A percentile compares a stretch with the other conserved stretches of the same genome.
Evolutionary conservation across 73 alveolate species (phyloP).

Genomic region (Paramecium caudatum): DNA sequence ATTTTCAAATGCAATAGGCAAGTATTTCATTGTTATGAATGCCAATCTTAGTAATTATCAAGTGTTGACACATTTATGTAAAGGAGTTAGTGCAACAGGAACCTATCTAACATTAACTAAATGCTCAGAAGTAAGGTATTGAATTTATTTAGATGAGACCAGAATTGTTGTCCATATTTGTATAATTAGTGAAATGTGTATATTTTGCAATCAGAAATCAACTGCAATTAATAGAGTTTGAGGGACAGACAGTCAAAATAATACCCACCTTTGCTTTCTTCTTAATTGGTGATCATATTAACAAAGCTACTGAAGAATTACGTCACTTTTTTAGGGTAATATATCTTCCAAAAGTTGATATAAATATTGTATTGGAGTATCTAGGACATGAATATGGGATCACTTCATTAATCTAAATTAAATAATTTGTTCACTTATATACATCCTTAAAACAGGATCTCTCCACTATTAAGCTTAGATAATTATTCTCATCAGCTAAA

Average conservation of each 20-base stretch:
- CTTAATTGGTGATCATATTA: not conserved
- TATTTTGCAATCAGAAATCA: not conserved
- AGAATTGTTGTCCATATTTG: constrained; percentile 45
- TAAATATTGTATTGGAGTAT: not conserved
- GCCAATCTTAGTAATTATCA: constrained; percentile 13
- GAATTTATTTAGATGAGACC: constrained; percentile 3
- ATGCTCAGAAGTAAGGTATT: constrained; percentile 20
- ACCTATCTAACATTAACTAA: constrained; percentile 20
- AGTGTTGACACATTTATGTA: not conserved
- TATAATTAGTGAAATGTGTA: not conserved
- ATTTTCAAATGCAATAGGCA: constrained; percentile 26
- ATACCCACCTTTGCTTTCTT: constrained; percentile 25
- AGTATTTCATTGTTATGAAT: constrained; percentile 34
- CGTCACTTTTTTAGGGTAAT: not conserved
- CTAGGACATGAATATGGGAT: not conserved
- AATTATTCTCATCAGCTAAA: not conserved
- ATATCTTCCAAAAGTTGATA: not conserved
- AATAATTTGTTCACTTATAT: constrained; percentile 12
- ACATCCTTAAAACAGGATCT: not conserved
- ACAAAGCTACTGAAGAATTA: not conserved
- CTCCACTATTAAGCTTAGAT: not conserved
- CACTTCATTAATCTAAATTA: not conserved
- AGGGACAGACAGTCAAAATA: constrained; percentile 24
- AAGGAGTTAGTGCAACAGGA: constrained; percentile 60
- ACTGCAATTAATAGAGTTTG: not conserved